Evolutionary conservation across 2,329 filamentous ascomycete genomes (phyloP), one percentile per base, ranked within the genome.

Genomic region (Seiridium unicorne): DNA sequence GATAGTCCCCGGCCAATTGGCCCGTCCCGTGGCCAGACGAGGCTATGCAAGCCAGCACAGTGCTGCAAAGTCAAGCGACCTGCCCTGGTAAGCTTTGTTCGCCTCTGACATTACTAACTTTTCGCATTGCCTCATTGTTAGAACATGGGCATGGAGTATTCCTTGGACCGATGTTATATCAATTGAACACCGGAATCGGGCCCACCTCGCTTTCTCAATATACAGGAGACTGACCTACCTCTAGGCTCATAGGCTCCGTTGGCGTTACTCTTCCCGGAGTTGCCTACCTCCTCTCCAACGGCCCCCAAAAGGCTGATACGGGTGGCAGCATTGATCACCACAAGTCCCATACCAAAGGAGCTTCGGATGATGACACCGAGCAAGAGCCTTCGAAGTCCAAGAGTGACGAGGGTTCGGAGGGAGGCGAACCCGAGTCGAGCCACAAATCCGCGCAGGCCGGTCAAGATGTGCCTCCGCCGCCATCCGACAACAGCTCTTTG

Each of bases 21-120:
- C 60, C 13, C 51, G 58, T 40, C 57, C 58, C 31, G 32, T 48
- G 18, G 58, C 62, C n/a, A 64, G 62, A 11, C 61, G 61, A 47
- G 32, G 55, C 34, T 66, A 67, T 31, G 59, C 63, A n/a, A 62
- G 54, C 57, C 58, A 60, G 9, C 53, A 60, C 44, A 55, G 47
- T 18, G 57, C 57, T 1, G 63, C 63, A 6, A 67, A 69, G 51
- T 51, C 66, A 26, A 67, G 66, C 48, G 70, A 72, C 13, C 7
- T 68, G 63, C 70, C 70, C n/a, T 72, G 66, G 70, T 72, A 62
- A 70, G 67, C 34, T 8, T 3, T 32, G 8, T 3, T 34, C 7
- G 8, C 5, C 9, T 48, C 13, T n/a, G 8, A 18, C 4, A 35
- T 35, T 5, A 2, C 9, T 11, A 36, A 5, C 35, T 38, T 5